These are phyloP conservation scores for Corrigiola litoralis DNA, from an alignment of 179 eudicot genomes.

Conservation along the genomic window DNA sequence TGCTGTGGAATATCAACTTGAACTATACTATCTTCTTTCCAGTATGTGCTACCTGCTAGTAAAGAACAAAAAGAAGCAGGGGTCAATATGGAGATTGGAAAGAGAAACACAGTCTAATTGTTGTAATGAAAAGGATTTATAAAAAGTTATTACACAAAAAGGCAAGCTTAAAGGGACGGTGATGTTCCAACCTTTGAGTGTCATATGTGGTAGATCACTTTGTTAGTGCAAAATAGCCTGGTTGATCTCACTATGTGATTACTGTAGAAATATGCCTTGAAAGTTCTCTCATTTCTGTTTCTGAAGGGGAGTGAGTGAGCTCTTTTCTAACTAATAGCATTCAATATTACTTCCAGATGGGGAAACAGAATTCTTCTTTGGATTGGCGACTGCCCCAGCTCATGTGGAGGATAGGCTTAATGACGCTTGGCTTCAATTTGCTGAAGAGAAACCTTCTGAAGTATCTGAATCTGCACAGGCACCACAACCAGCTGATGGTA, in stretches of 20 bases:
- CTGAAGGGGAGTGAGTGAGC: neutral
- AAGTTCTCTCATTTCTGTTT: neutral
- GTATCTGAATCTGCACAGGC: conserved; percentile 32
- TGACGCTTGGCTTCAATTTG: conserved; percentile 99
- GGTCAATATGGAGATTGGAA: too few species aligned
- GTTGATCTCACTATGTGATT: neutral
- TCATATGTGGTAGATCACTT: neutral
- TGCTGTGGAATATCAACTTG: too few species aligned
- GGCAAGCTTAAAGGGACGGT: neutral
- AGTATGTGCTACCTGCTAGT: too few species aligned
- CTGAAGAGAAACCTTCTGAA: conserved; percentile 55
- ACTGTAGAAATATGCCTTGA: neutral
- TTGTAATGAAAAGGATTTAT: too few species aligned
- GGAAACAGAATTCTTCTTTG: conserved; percentile 81
- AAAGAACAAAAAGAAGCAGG: too few species aligned
- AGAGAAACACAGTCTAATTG: too few species aligned
- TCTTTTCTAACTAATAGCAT: conserved; percentile 8
- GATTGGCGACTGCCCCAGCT: conserved; percentile 98
- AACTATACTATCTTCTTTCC: too few species aligned
- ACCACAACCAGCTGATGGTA: conserved; percentile 50
- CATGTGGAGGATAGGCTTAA: conserved; percentile 91
- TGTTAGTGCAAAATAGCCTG: neutral
- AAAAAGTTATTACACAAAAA: neutral
- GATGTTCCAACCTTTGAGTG: neutral
- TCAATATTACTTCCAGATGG: conserved; percentile 32